These are phyloP conservation scores for Schoenoplectus tabernaemontani DNA, from an alignment of 202 grass and related monocot genomes.

Conservation along the genomic window DNA sequence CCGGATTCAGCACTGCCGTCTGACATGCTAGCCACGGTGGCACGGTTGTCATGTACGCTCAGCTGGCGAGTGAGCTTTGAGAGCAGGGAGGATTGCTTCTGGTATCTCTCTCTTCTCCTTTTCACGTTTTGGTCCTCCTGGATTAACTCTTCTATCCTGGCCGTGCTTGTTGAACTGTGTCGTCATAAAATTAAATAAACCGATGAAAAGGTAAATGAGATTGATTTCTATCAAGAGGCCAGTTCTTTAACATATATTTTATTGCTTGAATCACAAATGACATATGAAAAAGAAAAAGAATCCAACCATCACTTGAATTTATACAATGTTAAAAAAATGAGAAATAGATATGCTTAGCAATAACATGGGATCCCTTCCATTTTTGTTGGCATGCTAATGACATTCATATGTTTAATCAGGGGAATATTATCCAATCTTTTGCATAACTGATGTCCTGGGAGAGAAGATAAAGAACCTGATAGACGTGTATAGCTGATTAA, in stretches of 20 bases:
- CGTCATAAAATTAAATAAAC: constrained; percentile 15
- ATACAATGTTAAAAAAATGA: constrained; percentile 1
- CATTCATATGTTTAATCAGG: background rate
- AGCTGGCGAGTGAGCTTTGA: constrained; percentile 95
- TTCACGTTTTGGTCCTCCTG: constrained; percentile 94
- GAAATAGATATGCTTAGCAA: background rate
- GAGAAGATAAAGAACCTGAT: constrained; percentile 44
- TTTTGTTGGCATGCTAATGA: background rate
- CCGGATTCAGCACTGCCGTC: constrained; percentile 51
- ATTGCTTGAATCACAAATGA: too few relatives aligned
- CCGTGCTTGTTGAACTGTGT: constrained; percentile 63
- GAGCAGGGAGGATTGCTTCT: constrained; percentile 88
- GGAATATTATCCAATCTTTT: background rate
- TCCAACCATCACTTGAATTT: background rate
- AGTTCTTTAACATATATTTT: background rate
- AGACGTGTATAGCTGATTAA: constrained; percentile 88
- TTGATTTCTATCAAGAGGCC: too few relatives aligned
- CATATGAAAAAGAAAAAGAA: background rate
- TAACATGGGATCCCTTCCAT: background rate
- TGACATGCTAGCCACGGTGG: constrained; percentile 49
- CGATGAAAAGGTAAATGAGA: background rate
- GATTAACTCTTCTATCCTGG: constrained; percentile 89
- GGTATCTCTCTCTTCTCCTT: constrained; percentile 56
- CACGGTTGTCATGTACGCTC: constrained; percentile 85
- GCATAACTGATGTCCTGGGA: background rate